These are phyloP conservation scores for Solanum hybrid DNA, from an alignment of 305 asterid species.

Conservation along the genomic window DNA sequence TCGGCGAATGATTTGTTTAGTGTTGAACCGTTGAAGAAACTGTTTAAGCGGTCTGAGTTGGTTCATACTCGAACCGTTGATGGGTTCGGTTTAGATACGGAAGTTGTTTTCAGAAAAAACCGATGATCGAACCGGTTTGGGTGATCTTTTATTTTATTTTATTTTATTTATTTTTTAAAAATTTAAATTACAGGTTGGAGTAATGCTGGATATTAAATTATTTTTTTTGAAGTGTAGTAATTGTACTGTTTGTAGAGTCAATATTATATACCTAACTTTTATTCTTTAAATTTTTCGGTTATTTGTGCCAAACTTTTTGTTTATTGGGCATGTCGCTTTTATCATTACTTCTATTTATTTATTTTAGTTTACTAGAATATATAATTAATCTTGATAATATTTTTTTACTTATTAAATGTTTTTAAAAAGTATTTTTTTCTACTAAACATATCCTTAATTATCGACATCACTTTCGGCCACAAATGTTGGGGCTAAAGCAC, in stretches of 20 bases:
- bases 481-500: not conserved
- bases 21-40: slow-evolving; percentile 49
- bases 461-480: not conserved
- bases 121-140: not conserved
- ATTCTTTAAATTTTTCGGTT: not conserved
- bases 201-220: not conserved
- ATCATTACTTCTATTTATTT: not conserved
- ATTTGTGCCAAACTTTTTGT: not conserved
- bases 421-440: not conserved
- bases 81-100: slow-evolving; percentile 71
- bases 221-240: not conserved
- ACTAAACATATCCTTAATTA: not conserved
- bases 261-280: not conserved
- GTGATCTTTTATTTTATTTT: not conserved
- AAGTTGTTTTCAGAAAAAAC: slow-evolving; percentile 45
- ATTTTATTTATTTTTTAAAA: not conserved
- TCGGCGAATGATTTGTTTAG: slow-evolving; percentile 69
- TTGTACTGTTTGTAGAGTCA: not conserved
- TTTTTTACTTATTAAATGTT: too few relatives aligned
- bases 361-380: too few relatives aligned
- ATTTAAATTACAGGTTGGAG: not conserved
- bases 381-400: too few relatives aligned
- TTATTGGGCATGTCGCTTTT: not conserved
- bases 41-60: slow-evolving; percentile 47
- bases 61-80: slow-evolving; percentile 38